phyloP scores from a whole-genome alignment of 1,284 basidiomycete genomes.

The Leccinum pachyderme region DNA sequence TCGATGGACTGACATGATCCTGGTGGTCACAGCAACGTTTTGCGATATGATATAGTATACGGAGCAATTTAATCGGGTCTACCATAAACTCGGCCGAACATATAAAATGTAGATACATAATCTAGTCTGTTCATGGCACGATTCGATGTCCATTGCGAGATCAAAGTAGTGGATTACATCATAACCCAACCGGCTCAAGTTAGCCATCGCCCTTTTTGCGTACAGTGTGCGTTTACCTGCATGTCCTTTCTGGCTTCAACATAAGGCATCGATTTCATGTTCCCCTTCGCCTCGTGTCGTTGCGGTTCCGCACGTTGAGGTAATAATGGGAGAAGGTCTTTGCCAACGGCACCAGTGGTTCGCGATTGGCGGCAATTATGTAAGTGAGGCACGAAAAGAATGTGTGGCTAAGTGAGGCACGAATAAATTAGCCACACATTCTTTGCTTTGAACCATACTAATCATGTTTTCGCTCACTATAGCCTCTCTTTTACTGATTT shows the following conservation, averaged over 20 bases:
- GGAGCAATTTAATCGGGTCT: not conserved
- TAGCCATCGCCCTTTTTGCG: too few relatives aligned
- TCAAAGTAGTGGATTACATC: not conserved
- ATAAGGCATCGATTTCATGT: not conserved
- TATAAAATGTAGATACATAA: not conserved
- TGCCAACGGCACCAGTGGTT: too few relatives aligned
- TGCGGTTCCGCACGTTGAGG: not conserved
- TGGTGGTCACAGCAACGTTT: slow-evolving; percentile 18
- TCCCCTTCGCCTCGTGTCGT: not conserved
- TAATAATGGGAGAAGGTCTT: not conserved
- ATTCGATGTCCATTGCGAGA: not conserved
- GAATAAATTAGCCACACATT: not conserved
- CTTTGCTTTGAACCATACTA: slow-evolving; percentile 3
- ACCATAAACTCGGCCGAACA: not conserved
- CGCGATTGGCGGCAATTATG: not conserved
- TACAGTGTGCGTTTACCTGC: too few relatives aligned
- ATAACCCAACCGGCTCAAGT: not conserved
- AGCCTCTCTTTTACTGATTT: slow-evolving; percentile 58
- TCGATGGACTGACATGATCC: not conserved
- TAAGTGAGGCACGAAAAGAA: not conserved
- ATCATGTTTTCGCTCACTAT: slow-evolving; percentile 47
- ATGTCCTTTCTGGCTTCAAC: not conserved
- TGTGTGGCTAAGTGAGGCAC: not conserved
- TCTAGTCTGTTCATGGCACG: not conserved
- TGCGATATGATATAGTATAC: slow-evolving; percentile 8